Base-by-base conservation (phyloP, 1,284 basidiomycete genomes). In the Cutaneotrichosporon cutaneum region DNA sequence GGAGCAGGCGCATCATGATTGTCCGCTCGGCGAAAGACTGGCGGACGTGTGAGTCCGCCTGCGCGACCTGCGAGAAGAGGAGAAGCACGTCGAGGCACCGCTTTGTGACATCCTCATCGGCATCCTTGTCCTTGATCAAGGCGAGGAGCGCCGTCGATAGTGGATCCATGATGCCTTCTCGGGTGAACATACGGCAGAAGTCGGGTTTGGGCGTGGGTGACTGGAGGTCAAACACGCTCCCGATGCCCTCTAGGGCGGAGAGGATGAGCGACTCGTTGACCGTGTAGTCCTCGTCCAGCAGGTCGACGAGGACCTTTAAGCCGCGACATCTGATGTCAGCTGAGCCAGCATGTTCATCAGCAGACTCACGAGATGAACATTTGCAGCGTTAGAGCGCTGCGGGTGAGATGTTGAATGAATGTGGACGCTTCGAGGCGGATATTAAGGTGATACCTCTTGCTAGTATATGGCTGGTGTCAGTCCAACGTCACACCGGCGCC, bases 141-240 rank as follows among this genome's bases (percentile, higher is more conserved):
- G 91, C 90, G 58, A 95, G 82, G 44, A 99, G 79, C 0, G 94
- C 94, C 0, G 89, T 88, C 0, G 94, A 93, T 1, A 99, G 81
- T 0, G 95, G 95, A 68, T 97, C 94, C 39, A 97, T 83, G 6
- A 98, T 83, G 18, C 94, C 94, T 78, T 97, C 95, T 26, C 92
- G 86, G 33, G 96, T 93, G 80, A 98, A 94, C 90, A 98, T 96
- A 18, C 95, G 87, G 75, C 94, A 98, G 75, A 98, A 97, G 79
- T 98, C 95, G 74, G 95, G 97, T 72, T 96, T 92, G 9, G 94
- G 94, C 9, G 94, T 96, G 1, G 94, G 92, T 55, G 90, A 93
- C 69, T 84, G 83, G 24, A 98, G 84, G 68, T 98, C 94, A 72
- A 99, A 95, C 3, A 98, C 95, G 68, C 88, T 92, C 59, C 89